Evolutionary conservation across 2,329 filamentous ascomycete species (phyloP), one percentile per base, ranked within the genome.

Genomic region (Talaromyces islandicus): DNA sequence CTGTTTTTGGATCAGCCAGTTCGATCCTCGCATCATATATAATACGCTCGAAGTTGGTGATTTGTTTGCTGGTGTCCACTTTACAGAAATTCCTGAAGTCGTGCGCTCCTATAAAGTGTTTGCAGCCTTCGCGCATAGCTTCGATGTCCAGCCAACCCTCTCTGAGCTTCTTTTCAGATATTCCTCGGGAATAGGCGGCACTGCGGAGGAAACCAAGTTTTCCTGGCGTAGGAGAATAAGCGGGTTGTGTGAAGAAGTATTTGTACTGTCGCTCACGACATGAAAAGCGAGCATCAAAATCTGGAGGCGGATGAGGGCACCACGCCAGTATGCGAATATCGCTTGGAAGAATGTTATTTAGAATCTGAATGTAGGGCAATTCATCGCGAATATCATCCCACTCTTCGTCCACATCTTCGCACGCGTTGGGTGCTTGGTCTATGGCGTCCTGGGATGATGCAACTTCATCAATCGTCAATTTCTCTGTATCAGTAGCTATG

Each of bases 51-150:
- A 93, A 97, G 71, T 90, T 94, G 35, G 85, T 86, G 67, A 96
- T 90, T 75, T 96, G 91, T 80, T 97, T 97, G 68, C 83, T 86
- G 0, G 89, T 83, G 75, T 99, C 94, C 61, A 97, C 81, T 75
- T 96, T 96, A 83, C 94, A 97, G 71, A 97, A 90, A 75, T 99
- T 99, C 62, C 94, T 86, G 77, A 97, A 99, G 77, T 99, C 94
- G 75, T 97, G 91, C 56, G 87, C 75, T 6, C 94, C 94, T 67
- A 92, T 85, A 66, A 91, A 93, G 55, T 86, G 80, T 71, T 85
- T 88, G 25, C 93, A 94, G 0, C 90, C 94, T 67, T 86, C 77
- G 19, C 86, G 84, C 94, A 99, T 99, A 38, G 88, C 88, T 0
- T 86, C 87, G 59, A 97, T 89, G 75, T 97, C 88, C 7, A 99